Conservation (phyloP, 1,284 basidiomycete genomes). For the Tilletia caries region DNA sequence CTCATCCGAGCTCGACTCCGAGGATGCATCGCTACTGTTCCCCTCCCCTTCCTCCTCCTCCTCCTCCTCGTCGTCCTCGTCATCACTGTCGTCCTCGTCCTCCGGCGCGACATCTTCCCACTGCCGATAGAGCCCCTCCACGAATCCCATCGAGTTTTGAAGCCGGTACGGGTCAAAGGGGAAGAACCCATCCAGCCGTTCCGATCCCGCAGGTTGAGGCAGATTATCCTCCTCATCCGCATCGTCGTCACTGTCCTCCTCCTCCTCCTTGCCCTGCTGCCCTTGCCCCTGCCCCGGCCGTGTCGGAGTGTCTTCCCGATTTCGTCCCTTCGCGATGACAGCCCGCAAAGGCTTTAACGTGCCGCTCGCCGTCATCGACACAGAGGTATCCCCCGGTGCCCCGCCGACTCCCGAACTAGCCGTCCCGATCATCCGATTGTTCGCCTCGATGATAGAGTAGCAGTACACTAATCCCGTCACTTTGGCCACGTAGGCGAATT, state of each 20-base stretch:
- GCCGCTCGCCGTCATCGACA: slow-evolving; percentile 9
- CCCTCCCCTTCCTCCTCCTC: slow-evolving; percentile 30
- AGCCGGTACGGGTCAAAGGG: slow-evolving; percentile 97
- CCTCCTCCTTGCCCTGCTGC: neutral
- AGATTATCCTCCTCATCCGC: neutral
- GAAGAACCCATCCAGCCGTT: slow-evolving; percentile 82
- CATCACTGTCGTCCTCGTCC: slow-evolving; percentile 34
- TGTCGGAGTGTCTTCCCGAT: slow-evolving; percentile 3
- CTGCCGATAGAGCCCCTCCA: slow-evolving; percentile 60
- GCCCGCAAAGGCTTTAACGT: neutral
- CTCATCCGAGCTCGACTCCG: neutral
- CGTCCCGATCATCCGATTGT: slow-evolving; percentile 53
- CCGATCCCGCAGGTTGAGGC: slow-evolving; percentile 6
- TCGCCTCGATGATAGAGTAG: slow-evolving; percentile 85
- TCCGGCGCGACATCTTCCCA: slow-evolving; percentile 59
- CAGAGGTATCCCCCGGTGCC: neutral
- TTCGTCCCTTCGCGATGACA: no score
- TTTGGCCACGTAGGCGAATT: slow-evolving; percentile 91
- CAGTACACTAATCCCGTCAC: slow-evolving; percentile 90
- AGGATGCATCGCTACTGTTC: slow-evolving; percentile 40
- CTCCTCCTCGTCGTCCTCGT: slow-evolving; percentile 24
- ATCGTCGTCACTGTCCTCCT: neutral
- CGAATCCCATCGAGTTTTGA: slow-evolving; percentile 59
- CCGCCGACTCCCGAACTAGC: neutral
- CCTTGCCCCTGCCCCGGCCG: neutral